Conservation (phyloP, 2,329 filamentous ascomycete species). For the Nemania sp. region DNA sequence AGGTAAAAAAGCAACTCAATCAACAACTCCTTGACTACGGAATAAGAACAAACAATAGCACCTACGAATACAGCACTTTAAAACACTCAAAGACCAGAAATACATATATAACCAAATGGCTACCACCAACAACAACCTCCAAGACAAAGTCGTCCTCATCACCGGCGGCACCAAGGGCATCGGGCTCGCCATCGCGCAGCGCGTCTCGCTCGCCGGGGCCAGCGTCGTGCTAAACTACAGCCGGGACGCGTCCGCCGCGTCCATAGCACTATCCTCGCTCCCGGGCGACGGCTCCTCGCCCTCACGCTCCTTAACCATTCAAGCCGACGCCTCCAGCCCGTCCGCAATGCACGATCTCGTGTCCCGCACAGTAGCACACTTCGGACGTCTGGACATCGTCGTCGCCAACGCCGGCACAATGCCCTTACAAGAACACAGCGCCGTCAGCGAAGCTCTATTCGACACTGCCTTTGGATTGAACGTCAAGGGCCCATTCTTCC, state of each 20-base stretch:
- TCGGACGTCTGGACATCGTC: constrained; percentile 61
- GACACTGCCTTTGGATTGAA: constrained; percentile 29
- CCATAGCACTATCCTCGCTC: constrained; percentile 47
- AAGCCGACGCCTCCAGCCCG: constrained; percentile 56
- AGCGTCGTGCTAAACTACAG: constrained; percentile 63
- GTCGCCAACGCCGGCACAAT: constrained; percentile 59
- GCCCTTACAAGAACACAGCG: constrained; percentile 52
- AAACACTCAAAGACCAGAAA: no score
- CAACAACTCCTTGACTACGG: no score
- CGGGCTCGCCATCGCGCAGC: constrained; percentile 60
- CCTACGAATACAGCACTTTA: no score
- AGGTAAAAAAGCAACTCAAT: no score
- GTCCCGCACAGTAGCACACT: constrained; percentile 50
- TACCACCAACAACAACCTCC: constrained; percentile 10
- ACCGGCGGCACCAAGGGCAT: constrained; percentile 63
- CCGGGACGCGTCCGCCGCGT: constrained; percentile 49
- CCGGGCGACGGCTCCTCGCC: constrained; percentile 47
- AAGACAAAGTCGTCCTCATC: constrained; percentile 50
- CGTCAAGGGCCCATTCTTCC: constrained; percentile 49
- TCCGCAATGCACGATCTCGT: constrained; percentile 53
- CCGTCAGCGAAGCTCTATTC: constrained; percentile 42
- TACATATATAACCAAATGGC: no score
- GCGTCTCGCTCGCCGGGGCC: constrained; percentile 59
- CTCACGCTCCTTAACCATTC: constrained; percentile 52
- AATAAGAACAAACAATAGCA: not conserved